phyloP scores from a whole-genome alignment of 2,329 filamentous ascomycete species.

The Fusarium sp. region DNA sequence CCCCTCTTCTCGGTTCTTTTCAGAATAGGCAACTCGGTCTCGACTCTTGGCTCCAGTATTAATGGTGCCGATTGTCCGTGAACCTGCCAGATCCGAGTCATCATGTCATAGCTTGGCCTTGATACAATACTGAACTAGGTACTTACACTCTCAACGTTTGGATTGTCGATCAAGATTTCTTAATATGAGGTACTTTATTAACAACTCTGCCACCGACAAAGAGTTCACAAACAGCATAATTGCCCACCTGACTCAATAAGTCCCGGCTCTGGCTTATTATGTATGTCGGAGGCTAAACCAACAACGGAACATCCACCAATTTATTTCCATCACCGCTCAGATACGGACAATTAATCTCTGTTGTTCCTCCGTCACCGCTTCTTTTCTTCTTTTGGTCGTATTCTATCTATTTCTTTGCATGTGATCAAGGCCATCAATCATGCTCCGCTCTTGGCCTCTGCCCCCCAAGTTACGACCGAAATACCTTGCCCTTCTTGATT shows the following conservation, averaged over 20 bases:
- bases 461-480: neutral
- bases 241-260: neutral
- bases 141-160: neutral
- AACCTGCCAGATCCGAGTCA: conserved; percentile 30
- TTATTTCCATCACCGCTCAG: conserved; percentile 20
- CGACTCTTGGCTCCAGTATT: conserved; percentile 4
- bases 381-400: conserved; percentile 17
- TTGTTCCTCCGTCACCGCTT: conserved; percentile 23
- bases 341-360: conserved; percentile 4
- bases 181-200: neutral
- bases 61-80: conserved; percentile 31
- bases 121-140: neutral
- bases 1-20: conserved; percentile 6
- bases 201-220: neutral
- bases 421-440: conserved; percentile 8
- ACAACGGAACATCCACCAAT: neutral
- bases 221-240: neutral
- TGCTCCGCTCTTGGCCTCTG: neutral
- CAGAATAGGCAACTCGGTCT: conserved; percentile 26
- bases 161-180: neutral
- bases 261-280: neutral
- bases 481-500: neutral
- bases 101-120: conserved; percentile 1
- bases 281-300: conserved; percentile 11
- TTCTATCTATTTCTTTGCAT: conserved; percentile 7